Evolutionary conservation across 2,329 filamentous ascomycete species (phyloP), one percentile per base, ranked within the genome.

Genomic region (Fusarium multiceps): DNA sequence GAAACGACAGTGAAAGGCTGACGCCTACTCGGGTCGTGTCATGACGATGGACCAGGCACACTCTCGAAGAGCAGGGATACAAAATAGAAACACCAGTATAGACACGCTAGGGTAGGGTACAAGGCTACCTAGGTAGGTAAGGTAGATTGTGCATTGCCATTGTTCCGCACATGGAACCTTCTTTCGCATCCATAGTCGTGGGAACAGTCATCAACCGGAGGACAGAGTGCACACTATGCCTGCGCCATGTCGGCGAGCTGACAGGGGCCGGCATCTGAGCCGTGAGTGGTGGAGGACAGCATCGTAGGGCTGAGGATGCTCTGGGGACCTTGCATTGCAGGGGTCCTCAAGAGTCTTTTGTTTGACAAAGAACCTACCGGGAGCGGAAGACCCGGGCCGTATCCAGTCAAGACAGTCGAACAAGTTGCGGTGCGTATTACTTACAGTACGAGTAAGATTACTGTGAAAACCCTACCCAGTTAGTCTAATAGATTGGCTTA

Each of bases 201-300:
- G 49, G 54, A 66, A 63, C 63, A 57, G 55, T 60, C 61, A 66
- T 65, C 45, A 65, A 28, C 8, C 20, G 30, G 25, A 40, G 37
- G 37, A 27, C 53, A 48, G 21, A 47, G 51, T 32, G 45, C 45
- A 54, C 14, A 54, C 16, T 48, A 55, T 46, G 63, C 59, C 68
- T 72, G 68, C 68, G 68, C 68, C 68, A 63, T 72, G 68, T 69
- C 68, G 68, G 30, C 64, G 64, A 71, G 68, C 68, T 71, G 68
- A 71, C 68, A 71, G 68, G 68, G 68, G 53, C 43, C 34, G n/a
- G 20, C 40, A 54, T 55, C 45, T 50, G 40, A 65, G 49, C 37
- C 53, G 48, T 71, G 64, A 71, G 41, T 71, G 68, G 68, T 61
- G 59, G 50, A 56, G 64, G 53, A 55, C 47, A 55, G 21, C 37